Percentiles rank a stretch among this genome's conserved stretches.
phyloP scores from a whole-genome alignment of 257 asterid species.

The Ocimum tenuiflorum region DNA sequence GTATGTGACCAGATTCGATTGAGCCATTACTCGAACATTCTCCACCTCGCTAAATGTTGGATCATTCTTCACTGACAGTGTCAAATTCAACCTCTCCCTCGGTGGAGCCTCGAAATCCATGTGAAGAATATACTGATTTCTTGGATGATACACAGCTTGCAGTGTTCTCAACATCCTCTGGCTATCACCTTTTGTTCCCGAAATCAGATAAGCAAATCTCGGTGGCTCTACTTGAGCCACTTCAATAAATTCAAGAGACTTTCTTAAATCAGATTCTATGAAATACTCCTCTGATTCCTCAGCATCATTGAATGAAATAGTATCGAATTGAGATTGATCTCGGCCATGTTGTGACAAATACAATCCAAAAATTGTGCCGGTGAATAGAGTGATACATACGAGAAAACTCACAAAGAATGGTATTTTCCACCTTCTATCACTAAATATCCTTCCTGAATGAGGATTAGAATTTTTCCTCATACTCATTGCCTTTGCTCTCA shows the following conservation, averaged over 20 bases:
- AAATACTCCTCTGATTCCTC: conserved; percentile 46
- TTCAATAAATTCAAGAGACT: conserved; percentile 30
- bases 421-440: conserved; percentile 77
- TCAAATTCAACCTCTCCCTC: conserved; percentile 76
- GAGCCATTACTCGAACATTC: conserved; percentile 94
- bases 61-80: conserved; percentile 83
- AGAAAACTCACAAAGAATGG: conserved; percentile 73
- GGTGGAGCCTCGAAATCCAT: conserved; percentile 99
- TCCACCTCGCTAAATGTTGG: conserved; percentile 70
- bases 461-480: conserved; percentile 55
- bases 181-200: conserved; percentile 96
- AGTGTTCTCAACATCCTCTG: conserved; percentile 87
- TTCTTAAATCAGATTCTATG: conserved; percentile 63
- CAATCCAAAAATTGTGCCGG: conserved; percentile 46
- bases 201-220: conserved; percentile 86
- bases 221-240: conserved; percentile 53
- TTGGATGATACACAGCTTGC: conserved; percentile 87
- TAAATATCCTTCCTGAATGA: conserved; percentile 61
- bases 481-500: conserved; percentile 10
- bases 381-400: conserved; percentile 55
- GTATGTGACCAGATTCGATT: conserved; percentile 91
- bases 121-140: conserved; percentile 90
- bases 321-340: conserved; percentile 38
- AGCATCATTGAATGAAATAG: conserved; percentile 28
- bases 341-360: conserved; percentile 42